Evolutionary conservation across 2,329 filamentous ascomycete genomes (phyloP), one percentile per base, ranked within the genome.

Genomic region (Simplicillium aogashimaense): DNA sequence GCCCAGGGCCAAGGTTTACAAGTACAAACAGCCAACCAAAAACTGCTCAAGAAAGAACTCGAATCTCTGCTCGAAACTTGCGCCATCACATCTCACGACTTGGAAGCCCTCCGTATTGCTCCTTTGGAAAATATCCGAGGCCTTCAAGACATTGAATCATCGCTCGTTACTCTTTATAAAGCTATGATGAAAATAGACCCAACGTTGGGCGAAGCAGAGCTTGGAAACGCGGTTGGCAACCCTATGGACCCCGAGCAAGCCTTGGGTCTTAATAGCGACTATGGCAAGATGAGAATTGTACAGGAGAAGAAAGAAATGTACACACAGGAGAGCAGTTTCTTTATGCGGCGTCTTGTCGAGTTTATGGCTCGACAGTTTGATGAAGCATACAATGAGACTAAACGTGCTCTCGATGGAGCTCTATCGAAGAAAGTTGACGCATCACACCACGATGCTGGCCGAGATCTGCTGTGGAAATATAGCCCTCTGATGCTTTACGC

Each of bases 11-110:
- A 98, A 63, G 92, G 92, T 67, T 68, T 98, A 36, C 92, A 98
- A 54, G 90, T 98, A 7, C 92, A 97, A 61, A 90, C 90, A 15
- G 87, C 92, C 32, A 98, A 98, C 53, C 92, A 98, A 58, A 95
- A 95, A 59, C 74, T 95, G 20, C 73, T 98, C 36, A 87, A 90
- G 59, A 86, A 82, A 46, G 92, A 98, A 59, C 73, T 98, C 2
- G 81, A 94, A 57, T 84, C 82, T 29, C 69, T 97, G n/a, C 73
- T 98, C 17, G 81, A 89, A 49, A 95, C 87, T 0, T 89, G 94
- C 41, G 89, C 88, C 10, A 94, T 97, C 42, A 88, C 87, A 4
- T 68, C 77, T 32, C 81, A 90, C 46, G 63, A 65, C 35, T 72
- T 98, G 13, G 78, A 82, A 39, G 78, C 86, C 7, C 69, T 98